Percentiles rank a stretch among this genome's conserved stretches.
phyloP scores from a whole-genome alignment of 345 rosid species.

The Populus alba region DNA sequence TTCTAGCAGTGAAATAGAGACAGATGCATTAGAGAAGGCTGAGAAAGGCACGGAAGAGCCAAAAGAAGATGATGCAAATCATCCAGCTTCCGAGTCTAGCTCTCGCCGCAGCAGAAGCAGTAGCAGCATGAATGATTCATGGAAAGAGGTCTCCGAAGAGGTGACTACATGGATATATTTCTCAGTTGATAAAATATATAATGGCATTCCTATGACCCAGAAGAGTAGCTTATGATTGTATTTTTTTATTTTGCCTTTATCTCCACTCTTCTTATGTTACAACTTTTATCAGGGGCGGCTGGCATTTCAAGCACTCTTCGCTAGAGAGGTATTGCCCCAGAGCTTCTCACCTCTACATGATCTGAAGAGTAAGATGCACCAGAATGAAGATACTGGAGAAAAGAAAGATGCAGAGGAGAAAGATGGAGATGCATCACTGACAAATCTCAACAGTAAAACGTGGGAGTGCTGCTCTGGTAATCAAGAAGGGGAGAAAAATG shows the following conservation, averaged over 20 bases:
- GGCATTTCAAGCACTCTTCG: constrained; percentile 88
- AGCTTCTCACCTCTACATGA: constrained; percentile 73
- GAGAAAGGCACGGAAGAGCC: constrained; percentile 48
- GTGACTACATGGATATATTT: constrained; percentile 24
- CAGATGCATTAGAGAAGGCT: constrained; percentile 56
- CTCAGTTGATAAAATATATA: neutral
- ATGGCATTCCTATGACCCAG: neutral
- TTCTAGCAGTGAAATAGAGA: constrained; percentile 82
- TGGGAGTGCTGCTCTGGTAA: constrained; percentile 19
- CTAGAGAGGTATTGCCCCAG: constrained; percentile 78
- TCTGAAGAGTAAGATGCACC: constrained; percentile 22
- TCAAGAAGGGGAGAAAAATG: constrained; percentile 41
- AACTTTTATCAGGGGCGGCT: constrained; percentile 66
- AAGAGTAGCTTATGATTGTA: neutral
- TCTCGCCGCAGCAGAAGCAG: constrained; percentile 62
- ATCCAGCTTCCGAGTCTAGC: constrained; percentile 38
- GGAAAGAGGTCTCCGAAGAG: constrained; percentile 93
- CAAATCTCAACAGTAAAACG: constrained; percentile 51
- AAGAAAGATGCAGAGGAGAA: constrained; percentile 30
- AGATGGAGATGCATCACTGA: constrained; percentile 32
- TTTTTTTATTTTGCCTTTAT: neutral
- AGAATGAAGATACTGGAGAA: constrained; percentile 26
- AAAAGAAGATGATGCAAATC: constrained; percentile 53
- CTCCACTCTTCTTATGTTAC: neutral
- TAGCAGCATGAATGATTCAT: constrained; percentile 52